Evolutionary conservation across 176 grass and related monocot genomes (phyloP), one percentile per base, ranked within the genome.

Genomic region (Lolium rigidum): DNA sequence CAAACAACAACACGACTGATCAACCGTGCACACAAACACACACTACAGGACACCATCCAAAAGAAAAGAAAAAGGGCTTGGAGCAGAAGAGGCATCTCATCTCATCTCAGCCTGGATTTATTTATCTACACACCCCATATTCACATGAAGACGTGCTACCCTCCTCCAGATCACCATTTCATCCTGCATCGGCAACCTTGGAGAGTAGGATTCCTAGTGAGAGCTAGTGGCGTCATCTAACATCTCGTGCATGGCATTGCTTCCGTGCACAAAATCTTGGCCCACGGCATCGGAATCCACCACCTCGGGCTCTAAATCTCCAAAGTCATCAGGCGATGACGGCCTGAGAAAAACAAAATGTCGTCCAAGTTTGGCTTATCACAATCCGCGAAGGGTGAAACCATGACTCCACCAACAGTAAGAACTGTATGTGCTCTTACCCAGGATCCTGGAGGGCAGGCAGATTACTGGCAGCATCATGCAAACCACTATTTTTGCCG

Each of bases 101-200:
- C 43, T 16, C 13, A 28, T 35, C 31, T 35, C 6, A 43, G 43
- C 24, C 21, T 43, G 12, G 18, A 38, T 47, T 86, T 86, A 80
- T 86, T 86, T 86, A 86, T 86, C n/a, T 70, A 80, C 84, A 86
- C 3, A 6, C 5, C 58, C 46, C n/a, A 11, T 70, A 54, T 69
- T 64, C 75, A 76, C 73, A 76, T n/a, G 16, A 20, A 67, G 28
- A 67, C 13, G 7, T 38, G 2, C 14, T 67, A 38, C 64, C 72
- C 72, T 75, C 82, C 55, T 74, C 68, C 31, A 18, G 43, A 25
- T 21, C 12, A 10, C 39, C 39, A 35, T 35, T 48, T 77, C 71
- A 76, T 28, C 70, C 75, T 6, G 82, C 78, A 60, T 90, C 83
- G 2, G 78, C 60, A 82, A 71, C 81, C 43, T 7, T 0, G 17